Evolutionary conservation across 1,284 basidiomycete genomes (phyloP), one percentile per base, ranked within the genome.

Genomic region (Cryptococcus sp.): DNA sequence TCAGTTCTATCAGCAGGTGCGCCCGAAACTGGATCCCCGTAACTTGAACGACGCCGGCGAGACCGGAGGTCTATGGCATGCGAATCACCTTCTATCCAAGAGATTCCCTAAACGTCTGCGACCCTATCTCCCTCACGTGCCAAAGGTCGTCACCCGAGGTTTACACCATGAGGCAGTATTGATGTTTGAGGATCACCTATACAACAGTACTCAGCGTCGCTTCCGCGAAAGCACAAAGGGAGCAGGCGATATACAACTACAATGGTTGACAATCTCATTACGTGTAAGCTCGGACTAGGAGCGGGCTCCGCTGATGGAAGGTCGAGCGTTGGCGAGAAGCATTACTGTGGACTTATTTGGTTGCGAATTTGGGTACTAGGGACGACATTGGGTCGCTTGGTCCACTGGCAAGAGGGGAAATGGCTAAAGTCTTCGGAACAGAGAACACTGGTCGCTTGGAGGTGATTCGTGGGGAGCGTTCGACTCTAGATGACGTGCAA

Each of bases 291-390:
- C n/a, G n/a, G n/a, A n/a, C n/a, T n/a, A n/a, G n/a, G n/a, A n/a
- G n/a, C n/a, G n/a, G n/a, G n/a, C n/a, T n/a, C n/a, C n/a, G 28
- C 16, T 48, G 43, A 21, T 11, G 4, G 7, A 46, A 67, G 64
- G 63, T 73, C 3, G 73, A 75, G 45, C 60, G 73, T 9, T 75
- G 73, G 73, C 57, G 73, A 31, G 72, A 73, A 54, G 73, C 68
- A 3, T 45, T 75, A 18, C 54, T 75, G 10, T 75, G 73, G 73
- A 69, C 69, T 1, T 75, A 62, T 50, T 42, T 61, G 10, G 71
- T 74, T 1, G 69, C 65, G 18, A 66, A 69, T 25, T 54, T 73
- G 3, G 70, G 71, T 9, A 59, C 55, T 3, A 23, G 46, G 9
- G 54, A 43, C 2, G 22, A 36, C 3, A 21, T 48, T 4, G 13